Evolutionary conservation across 257 asterid genomes (phyloP), one percentile per base, ranked within the genome.

Genomic region (Agastache rugosa): DNA sequence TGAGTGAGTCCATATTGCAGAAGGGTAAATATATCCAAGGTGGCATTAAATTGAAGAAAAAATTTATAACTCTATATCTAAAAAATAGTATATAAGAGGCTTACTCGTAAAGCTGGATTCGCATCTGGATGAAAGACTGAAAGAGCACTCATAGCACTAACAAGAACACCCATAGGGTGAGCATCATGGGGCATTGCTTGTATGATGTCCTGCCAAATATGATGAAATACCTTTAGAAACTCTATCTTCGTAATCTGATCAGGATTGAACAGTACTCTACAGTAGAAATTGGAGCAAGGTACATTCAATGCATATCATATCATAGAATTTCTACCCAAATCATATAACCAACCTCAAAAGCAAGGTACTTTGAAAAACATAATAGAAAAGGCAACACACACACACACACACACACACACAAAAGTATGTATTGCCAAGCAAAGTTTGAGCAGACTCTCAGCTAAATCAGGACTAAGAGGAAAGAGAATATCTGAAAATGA

Each of bases 91-190:
- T 14, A 22, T 3, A 16, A 47, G 3, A 63, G 16, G 60, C 97
- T 84, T 82, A 94, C 99, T 77, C 93, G 84, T 72, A 94, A 89
- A 74, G 97, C 99, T 64, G 99, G 99, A 84, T 94, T 94, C 3
- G 99, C 99, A 90, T 94, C 96, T 10, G 97, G 99, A 80, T 94
- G 99, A 67, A 92, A 94, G 69, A 94, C 83, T 17, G 99, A 94
- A 65, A 94, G 97, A 67, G 97, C 91, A 81, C 99, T 89, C 96
- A 94, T 86, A 66, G 99, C 95, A 75, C 97, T 92, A 78, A 92
- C 97, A 75, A 94, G 97, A 77, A 92, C 99, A 79, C 99, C 99
- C 99, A 94, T 94, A 22, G 99, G 99, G 82, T 94, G 99, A 75
- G 99, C 97, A 85, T 94, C 97, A 81, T 94, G 97, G 59, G 99